These are phyloP conservation scores for Clavariopsis aquatica DNA, from an alignment of 495 filamentous ascomycete species.

Conservation along the genomic window DNA sequence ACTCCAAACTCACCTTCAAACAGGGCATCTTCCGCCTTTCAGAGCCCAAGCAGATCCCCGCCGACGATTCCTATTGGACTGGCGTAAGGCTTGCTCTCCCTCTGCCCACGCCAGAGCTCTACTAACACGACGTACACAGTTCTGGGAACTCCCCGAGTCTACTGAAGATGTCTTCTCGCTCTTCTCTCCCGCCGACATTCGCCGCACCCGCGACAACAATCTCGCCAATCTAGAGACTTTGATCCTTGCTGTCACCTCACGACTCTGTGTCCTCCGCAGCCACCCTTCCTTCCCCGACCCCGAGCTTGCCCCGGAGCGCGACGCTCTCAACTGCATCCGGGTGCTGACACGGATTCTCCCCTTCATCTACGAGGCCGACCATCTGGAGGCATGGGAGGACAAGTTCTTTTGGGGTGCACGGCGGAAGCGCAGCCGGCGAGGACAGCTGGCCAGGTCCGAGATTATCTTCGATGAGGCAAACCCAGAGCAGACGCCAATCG, in stretches of 20 bases:
- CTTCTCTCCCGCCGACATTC: constrained; percentile 90
- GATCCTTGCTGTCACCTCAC: constrained; percentile 75
- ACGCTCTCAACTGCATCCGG: constrained; percentile 91
- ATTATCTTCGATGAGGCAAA: constrained; percentile 83
- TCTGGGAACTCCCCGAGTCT: constrained; percentile 97
- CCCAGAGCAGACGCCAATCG: constrained; percentile 48
- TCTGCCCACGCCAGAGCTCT: constrained; percentile 6
- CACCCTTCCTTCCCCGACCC: constrained; percentile 88
- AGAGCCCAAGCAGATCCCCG: constrained; percentile 82
- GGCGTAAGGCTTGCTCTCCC: constrained; percentile 59
- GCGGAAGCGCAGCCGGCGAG: constrained; percentile 59
- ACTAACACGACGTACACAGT: constrained; percentile 56
- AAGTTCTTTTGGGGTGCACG: constrained; percentile 87
- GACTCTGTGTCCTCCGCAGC: constrained; percentile 77
- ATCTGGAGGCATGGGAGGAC: constrained; percentile 84
- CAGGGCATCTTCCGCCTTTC: constrained; percentile 97
- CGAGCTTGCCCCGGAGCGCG: constrained; percentile 82
- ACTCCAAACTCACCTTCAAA: constrained; percentile 99
- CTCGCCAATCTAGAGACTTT: constrained; percentile 91
- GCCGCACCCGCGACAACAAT: constrained; percentile 82
- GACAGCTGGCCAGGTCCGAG: constrained; percentile 61
- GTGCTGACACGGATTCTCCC: constrained; percentile 89
- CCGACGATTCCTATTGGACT: constrained; percentile 90
- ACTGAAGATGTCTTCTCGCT: constrained; percentile 96
- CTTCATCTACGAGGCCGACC: constrained; percentile 88